Conservation (phyloP, 805 yeast species). For the Vanderwaltozyma verrucispora region DNA sequence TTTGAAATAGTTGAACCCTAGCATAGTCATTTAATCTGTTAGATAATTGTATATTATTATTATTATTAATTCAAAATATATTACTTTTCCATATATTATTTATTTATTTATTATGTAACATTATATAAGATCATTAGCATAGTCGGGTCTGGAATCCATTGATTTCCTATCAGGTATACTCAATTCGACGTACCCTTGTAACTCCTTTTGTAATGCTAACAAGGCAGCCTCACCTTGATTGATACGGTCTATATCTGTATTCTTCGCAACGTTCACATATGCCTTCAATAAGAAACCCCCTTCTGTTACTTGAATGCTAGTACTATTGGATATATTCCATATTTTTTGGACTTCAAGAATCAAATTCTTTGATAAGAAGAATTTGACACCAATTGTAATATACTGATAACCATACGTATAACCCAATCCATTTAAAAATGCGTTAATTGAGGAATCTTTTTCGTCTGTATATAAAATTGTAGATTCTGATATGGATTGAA, state of each 20-base stretch:
- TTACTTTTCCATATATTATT: background rate
- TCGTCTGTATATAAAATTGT: conserved; percentile 24
- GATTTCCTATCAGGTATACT: conserved; percentile 66
- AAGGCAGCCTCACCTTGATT: conserved; percentile 56
- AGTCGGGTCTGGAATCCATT: conserved; percentile 64
- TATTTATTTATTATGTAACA: background rate
- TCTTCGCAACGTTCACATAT: conserved; percentile 56
- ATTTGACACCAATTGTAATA: conserved; percentile 21
- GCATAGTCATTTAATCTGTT: background rate
- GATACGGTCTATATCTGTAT: conserved; percentile 67
- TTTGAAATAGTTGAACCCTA: background rate
- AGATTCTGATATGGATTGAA: conserved; percentile 58
- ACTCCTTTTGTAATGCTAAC: conserved; percentile 49
- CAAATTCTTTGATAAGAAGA: conserved; percentile 21
- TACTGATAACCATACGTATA: conserved; percentile 44
- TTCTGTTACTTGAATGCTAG: conserved; percentile 42
- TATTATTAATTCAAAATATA: background rate
- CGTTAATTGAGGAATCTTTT: conserved; percentile 26
- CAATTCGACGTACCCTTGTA: conserved; percentile 58
- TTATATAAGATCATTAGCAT: conserved; percentile 7
- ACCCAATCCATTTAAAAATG: conserved; percentile 53
- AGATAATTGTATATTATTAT: conserved; percentile 2
- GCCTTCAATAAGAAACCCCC: conserved; percentile 49
- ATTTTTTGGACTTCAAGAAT: conserved; percentile 21
- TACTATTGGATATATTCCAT: conserved; percentile 22